A percentile compares a stretch with the other conserved stretches of the same genome.
Conservation (phyloP, 225 moss, liverwort and hornwort species). For the Climacium dendroides region DNA sequence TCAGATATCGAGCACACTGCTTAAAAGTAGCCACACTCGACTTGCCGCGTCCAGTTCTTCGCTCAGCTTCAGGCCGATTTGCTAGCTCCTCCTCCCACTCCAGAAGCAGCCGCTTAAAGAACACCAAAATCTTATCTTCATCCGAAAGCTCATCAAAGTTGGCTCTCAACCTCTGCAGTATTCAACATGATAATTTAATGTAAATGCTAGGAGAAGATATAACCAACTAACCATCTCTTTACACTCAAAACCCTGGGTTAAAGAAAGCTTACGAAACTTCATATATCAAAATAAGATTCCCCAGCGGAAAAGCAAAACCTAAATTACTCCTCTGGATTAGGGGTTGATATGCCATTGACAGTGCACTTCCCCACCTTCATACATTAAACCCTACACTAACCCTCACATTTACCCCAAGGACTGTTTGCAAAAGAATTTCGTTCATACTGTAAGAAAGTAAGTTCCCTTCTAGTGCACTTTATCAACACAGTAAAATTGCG, state of each 20-base stretch:
- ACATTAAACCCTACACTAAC: not conserved
- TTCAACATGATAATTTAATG: not conserved
- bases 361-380: not conserved
- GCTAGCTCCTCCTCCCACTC: conserved; percentile 98
- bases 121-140: conserved; percentile 95
- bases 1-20: conserved; percentile 96
- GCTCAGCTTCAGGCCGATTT: conserved; percentile 65
- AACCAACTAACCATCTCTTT: not conserved
- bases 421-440: not conserved
- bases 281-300: not conserved
- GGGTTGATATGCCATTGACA: not conserved
- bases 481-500: not conserved
- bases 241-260: not conserved
- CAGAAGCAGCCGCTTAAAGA: conserved; percentile 83
- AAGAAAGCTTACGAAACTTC: not conserved
- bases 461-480: not conserved
- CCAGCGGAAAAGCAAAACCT: not conserved
- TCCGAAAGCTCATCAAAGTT: conserved; percentile 92
- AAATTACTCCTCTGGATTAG: not conserved
- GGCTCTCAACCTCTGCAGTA: conserved; percentile 61
- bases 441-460: not conserved
- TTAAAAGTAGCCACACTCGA: conserved; percentile 94
- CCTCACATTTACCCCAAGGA: too few relatives aligned
- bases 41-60: conserved; percentile 91
- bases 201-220: not conserved